Evolutionary conservation across 345 rosid species (phyloP).

Genomic region (Anacardium occidentale): DNA sequence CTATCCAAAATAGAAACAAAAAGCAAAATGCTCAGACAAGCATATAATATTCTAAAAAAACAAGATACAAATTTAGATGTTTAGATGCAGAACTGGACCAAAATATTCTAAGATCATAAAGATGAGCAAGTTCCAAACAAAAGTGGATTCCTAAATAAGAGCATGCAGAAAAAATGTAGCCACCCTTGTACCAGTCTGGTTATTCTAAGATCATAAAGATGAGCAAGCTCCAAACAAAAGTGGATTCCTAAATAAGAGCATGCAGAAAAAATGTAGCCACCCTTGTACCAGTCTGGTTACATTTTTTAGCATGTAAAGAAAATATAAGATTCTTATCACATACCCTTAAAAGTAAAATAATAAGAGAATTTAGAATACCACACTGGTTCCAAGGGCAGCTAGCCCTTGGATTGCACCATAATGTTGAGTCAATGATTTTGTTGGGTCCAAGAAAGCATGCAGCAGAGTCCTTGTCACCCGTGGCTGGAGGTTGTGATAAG

Average conservation of each 20-base stretch:
- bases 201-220: background rate
- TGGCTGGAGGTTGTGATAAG: slow-evolving; percentile 71
- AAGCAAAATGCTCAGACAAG: slow-evolving; percentile 16
- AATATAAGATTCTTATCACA: too few relatives aligned
- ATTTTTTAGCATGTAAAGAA: too few relatives aligned
- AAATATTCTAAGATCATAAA: background rate
- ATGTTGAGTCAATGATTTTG: slow-evolving; percentile 77
- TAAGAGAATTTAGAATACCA: slow-evolving; percentile 47
- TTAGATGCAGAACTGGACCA: background rate
- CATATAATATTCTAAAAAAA: background rate
- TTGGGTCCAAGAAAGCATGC: slow-evolving; percentile 84
- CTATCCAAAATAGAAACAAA: slow-evolving; percentile 37
- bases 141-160: background rate
- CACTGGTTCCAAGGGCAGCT: slow-evolving; percentile 71
- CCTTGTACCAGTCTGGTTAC: too few relatives aligned
- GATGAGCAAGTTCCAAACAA: background rate
- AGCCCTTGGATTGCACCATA: slow-evolving; percentile 92
- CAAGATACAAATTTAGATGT: background rate
- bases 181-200: too few relatives aligned
- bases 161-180: background rate
- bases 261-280: background rate
- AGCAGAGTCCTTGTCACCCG: slow-evolving; percentile 82
- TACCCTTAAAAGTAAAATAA: too few relatives aligned
- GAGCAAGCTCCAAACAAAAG: background rate
- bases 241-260: background rate